Evolutionary conservation across 768 basidiomycete genomes (phyloP).

Genomic region (Pisolithus orientalis): DNA sequence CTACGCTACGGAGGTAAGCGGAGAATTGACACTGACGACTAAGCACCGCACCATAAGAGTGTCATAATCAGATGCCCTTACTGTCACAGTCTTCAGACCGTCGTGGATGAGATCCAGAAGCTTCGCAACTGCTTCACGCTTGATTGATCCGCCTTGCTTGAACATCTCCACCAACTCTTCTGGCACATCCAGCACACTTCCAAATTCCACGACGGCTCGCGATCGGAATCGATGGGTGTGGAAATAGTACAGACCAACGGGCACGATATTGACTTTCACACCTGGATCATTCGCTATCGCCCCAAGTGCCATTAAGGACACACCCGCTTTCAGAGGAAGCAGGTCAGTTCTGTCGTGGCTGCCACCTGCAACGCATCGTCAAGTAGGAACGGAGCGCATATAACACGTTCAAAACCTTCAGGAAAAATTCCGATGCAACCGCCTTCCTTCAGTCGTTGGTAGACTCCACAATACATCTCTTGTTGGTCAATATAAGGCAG

Average conservation of each 20-base stretch:
- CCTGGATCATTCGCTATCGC: conserved; percentile 90
- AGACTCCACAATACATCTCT: conserved; percentile 92
- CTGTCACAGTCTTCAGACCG: conserved; percentile 90
- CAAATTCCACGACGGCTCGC: conserved; percentile 96
- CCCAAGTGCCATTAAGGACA: conserved; percentile 95
- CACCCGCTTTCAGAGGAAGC: conserved; percentile 94
- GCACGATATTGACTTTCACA: conserved; percentile 86
- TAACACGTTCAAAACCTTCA: conserved; percentile 59
- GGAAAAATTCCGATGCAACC: conserved; percentile 97
- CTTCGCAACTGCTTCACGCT: conserved; percentile 84
- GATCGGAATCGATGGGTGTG: conserved; percentile 87
- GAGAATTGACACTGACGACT: neutral
- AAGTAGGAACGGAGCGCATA: neutral
- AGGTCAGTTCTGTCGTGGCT: conserved; percentile 97
- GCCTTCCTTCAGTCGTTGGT: conserved; percentile 76
- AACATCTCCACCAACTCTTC: conserved; percentile 82
- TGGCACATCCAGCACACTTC: conserved; percentile 84
- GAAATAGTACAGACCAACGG: conserved; percentile 73
- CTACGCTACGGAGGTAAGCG: conserved; percentile 32
- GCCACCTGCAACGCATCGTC: conserved; percentile 55
- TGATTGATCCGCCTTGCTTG: conserved; percentile 79
- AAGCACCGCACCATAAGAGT: conserved; percentile 83
- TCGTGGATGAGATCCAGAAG: conserved; percentile 91
- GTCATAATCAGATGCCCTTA: conserved; percentile 94
- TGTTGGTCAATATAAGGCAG: conserved; percentile 90